Evolutionary conservation across 345 rosid genomes (phyloP), one percentile per base, ranked within the genome.

Genomic region (Gossypium arboreum): DNA sequence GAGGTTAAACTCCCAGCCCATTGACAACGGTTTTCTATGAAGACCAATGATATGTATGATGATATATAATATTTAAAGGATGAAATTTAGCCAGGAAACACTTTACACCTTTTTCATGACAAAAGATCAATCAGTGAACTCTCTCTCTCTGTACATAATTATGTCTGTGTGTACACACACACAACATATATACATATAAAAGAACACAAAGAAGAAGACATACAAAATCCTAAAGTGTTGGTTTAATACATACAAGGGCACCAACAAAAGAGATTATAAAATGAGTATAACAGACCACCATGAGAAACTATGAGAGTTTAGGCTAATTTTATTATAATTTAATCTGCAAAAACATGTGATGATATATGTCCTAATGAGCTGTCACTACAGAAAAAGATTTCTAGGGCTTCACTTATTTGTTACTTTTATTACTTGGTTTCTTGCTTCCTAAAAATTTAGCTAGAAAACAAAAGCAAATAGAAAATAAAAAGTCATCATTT

Each of bases 401-500:
- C 20, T 13, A 47, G 43, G 41, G 43, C 72, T 47, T 48, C 20
- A 68, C 72, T 68, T 68, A 7, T 15, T 66, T 44, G 56, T 47
- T 68, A 12, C 39, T 47, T 67, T 47, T 13, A 8, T 68, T 24
- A 22, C 56, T 29, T 16, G 11, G 2, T 7, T 13, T 56, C 13
- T 67, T 67, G 55, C 71, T 45, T 66, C 56, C 72, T 68, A 51
- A 44, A 44, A 44, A 66, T 66, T 34, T 45, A 45, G 20, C 56
- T 67, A 45, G 5, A 48, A 48, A 24, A 7, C 34, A 68, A 68
- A 48, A 15, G 57, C 41, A 34, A 34, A 34, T 34, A 34, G 41
- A 34, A 34, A 13, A 13, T 0, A 25, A 11, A 5, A 58, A 9
- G 7, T 7, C 6, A 25, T 29, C n/a, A 13, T 27, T 29, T 61